A percentile compares a stretch with the other conserved stretches of the same genome.
phyloP scores from a whole-genome alignment of 2,329 filamentous ascomycete species.

The Cladorrhinum sp. region DNA sequence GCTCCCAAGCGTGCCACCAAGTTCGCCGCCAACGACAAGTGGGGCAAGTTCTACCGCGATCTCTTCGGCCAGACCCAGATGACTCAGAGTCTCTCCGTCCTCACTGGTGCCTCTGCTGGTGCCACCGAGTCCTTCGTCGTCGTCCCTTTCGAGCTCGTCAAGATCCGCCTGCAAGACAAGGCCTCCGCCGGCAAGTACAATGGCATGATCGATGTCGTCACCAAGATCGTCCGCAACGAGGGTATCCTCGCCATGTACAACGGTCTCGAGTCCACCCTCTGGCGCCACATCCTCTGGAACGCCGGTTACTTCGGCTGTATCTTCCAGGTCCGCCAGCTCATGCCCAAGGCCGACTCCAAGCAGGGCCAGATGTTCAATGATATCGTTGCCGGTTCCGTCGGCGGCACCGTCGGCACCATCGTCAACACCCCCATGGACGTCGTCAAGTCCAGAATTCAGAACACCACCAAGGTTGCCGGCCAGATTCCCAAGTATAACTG shows the following conservation, averaged over 20 bases:
- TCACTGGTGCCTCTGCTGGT: conserved; percentile 91
- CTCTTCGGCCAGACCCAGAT: conserved; percentile 81
- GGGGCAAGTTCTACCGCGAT: conserved; percentile 91
- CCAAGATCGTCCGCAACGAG: conserved; percentile 80
- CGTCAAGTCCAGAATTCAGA: conserved; percentile 97
- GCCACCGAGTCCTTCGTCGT: conserved; percentile 96
- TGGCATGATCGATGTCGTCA: conserved; percentile 75
- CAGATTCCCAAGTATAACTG: conserved; percentile 94
- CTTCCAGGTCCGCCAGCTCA: conserved; percentile 85
- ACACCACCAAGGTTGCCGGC: conserved; percentile 80
- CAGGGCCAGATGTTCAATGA: conserved; percentile 80
- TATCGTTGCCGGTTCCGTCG: conserved; percentile 78
- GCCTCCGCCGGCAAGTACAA: conserved; percentile 86
- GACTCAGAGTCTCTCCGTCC: conserved; percentile 85
- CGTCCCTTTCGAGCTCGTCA: conserved; percentile 96
- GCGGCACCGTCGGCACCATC: conserved; percentile 84
- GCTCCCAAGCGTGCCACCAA: conserved; percentile 88
- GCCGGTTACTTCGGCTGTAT: conserved; percentile 97
- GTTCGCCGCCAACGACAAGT: conserved; percentile 98
- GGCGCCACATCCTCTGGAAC: conserved; percentile 88
- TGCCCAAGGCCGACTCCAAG: conserved; percentile 81
- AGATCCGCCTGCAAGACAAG: conserved; percentile 96
- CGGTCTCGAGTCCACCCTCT: conserved; percentile 92
- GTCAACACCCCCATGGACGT: conserved; percentile 96
- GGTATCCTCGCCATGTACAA: conserved; percentile 90